These are phyloP conservation scores for Zygoascus bituminiphila DNA, from an alignment of 805 yeast genomes.

Conservation along the genomic window DNA sequence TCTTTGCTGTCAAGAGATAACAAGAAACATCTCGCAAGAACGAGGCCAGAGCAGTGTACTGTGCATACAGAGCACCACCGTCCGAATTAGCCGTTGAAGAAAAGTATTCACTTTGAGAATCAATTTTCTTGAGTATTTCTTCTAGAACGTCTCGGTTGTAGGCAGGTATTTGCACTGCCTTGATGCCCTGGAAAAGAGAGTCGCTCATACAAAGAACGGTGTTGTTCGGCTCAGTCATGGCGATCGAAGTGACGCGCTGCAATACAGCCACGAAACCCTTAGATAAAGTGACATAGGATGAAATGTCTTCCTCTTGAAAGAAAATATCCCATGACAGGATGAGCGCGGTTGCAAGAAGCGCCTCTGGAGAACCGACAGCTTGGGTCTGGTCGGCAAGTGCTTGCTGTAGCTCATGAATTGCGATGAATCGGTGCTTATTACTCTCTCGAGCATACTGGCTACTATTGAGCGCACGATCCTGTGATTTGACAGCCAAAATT, in stretches of 20 bases:
- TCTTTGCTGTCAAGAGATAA: conserved; percentile 11
- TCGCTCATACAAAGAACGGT: conserved; percentile 23
- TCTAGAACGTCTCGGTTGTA: conserved; percentile 25
- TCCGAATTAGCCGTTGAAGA: conserved; percentile 2
- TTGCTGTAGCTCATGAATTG: conserved; percentile 18
- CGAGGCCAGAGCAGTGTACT: conserved; percentile 10
- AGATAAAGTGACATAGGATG: conserved; percentile 20
- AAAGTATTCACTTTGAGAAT: conserved; percentile 14
- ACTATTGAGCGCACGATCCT: neutral
- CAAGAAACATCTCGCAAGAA: conserved; percentile 11
- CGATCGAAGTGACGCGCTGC: conserved; percentile 12
- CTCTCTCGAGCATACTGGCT: conserved; percentile 8
- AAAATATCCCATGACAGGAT: conserved; percentile 26
- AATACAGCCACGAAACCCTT: conserved; percentile 25
- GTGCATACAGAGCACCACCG: conserved; percentile 7
- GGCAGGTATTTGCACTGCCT: conserved; percentile 28
- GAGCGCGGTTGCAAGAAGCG: conserved; percentile 20
- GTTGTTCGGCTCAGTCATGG: conserved; percentile 17
- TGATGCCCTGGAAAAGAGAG: conserved; percentile 28
- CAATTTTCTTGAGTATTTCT: conserved; percentile 25
- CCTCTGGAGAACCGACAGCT: conserved; percentile 1
- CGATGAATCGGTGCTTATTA: conserved; percentile 19
- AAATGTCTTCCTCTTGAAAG: conserved; percentile 21
- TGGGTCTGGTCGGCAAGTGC: conserved; percentile 17
- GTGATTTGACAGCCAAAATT: conserved; percentile 18